Base-by-base conservation (phyloP, 225 moss, liverwort and hornwort genomes). In the Asterella californica region DNA sequence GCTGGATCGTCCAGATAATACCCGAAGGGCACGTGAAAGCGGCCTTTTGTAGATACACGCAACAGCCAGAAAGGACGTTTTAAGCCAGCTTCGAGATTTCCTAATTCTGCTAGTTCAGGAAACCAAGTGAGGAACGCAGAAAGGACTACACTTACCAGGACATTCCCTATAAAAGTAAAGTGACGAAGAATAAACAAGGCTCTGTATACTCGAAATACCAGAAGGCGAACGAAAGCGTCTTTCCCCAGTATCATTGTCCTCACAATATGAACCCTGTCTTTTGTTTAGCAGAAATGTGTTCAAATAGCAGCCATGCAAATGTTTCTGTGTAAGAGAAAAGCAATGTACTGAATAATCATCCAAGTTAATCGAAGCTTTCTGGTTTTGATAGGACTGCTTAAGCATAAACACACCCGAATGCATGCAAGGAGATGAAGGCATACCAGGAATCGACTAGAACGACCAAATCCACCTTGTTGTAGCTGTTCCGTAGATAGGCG, bases 401-500 rank as follows among this genome's bases (percentile, higher is more conserved):
- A 27, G n/a, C n/a, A n/a, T n/a, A n/a, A n/a, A 29, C 12, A 67
- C 15, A 33, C 36, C 1, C 15, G 67, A 30, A 37, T 37, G 33
- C 10, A 61, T 21, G 55, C 22, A 79, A 50, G 54, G 49, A 46
- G 37, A 25, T 42, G 14, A 52, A 33, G 25, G 0, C 19, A 52
- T 89, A 95, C 95, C 95, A 95, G 54, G 95, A 95, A 81, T 95
- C 95, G 63, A 95, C 61, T 15, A 95, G 79, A 76, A 95, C 89
- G n/a, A 95, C 3, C n/a, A 92, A 78, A 73, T 95, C 95, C 66
- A 95, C 82, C 77, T 85, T 91, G 83, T 95, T 95, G 72, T 90
- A 92, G 25, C 79, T 66, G 70, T 48, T 90, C 55, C 3, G 63
- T 21, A 88, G 68, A 84, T 91, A 96, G 34, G 93, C 52, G 68